These are phyloP conservation scores for Capniomyces stellatus DNA, from an alignment of 371 early-diverging fungal species.

Conservation along the genomic window DNA sequence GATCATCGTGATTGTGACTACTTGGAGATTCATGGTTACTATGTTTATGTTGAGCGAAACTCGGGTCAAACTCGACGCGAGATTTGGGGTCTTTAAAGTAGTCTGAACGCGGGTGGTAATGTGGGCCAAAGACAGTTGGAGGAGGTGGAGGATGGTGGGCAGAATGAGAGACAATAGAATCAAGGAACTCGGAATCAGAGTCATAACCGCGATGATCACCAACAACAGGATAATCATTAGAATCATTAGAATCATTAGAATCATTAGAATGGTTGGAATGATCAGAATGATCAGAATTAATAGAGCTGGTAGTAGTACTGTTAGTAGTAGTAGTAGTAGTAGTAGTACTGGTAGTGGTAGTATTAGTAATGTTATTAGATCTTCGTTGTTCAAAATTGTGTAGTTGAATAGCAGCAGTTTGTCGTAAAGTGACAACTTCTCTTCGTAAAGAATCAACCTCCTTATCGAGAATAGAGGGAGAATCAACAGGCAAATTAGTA, in stretches of 20 bases:
- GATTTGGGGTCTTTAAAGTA: background rate
- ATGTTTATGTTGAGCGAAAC: too few species aligned
- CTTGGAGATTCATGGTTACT: background rate
- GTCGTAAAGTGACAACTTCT: constrained; percentile 9
- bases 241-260: background rate
- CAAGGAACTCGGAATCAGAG: too few species aligned
- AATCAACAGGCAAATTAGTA: constrained; percentile 45
- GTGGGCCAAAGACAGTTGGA: too few species aligned
- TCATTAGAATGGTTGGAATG: background rate
- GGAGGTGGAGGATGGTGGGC: too few species aligned
- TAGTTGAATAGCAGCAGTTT: background rate
- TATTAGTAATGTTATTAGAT: background rate
- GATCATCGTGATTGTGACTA: background rate
- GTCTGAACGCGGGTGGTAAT: background rate
- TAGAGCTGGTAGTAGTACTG: background rate
- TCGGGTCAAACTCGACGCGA: too few species aligned
- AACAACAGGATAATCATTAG: background rate
- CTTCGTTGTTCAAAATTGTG: constrained; percentile 1
- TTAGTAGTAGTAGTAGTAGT: too few species aligned
- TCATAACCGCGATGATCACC: too few species aligned
- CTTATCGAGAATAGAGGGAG: constrained; percentile 15
- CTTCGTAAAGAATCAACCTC: constrained; percentile 12
- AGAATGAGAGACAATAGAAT: too few species aligned
- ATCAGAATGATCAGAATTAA: background rate
- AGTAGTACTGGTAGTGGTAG: background rate